Conservation (phyloP, 2,329 filamentous ascomycete species). For the Neocatenulostroma microsporum region DNA sequence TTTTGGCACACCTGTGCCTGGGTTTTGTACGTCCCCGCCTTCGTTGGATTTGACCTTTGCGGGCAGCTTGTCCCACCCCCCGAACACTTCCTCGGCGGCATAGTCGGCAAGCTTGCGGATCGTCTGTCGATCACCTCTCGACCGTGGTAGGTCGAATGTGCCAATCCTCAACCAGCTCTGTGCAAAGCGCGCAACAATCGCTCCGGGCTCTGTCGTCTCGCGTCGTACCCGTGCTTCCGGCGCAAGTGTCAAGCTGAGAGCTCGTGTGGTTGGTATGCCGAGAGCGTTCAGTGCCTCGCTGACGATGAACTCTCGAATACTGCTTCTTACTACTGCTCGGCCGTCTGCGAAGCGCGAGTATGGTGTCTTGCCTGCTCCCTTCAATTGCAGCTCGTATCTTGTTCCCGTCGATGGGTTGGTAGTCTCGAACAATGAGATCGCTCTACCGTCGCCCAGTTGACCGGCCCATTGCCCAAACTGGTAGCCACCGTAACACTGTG, state of each 20-base stretch:
- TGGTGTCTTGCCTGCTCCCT: constrained; percentile 86
- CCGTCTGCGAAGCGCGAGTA: constrained; percentile 97
- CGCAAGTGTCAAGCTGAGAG: constrained; percentile 70
- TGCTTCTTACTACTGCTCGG: constrained; percentile 83
- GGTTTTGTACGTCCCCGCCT: constrained; percentile 42
- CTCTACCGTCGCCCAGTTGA: constrained; percentile 87
- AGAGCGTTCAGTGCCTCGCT: constrained; percentile 84
- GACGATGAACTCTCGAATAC: constrained; percentile 88
- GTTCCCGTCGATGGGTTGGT: constrained; percentile 64
- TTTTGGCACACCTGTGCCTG: constrained; percentile 30
- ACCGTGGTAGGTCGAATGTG: constrained; percentile 88
- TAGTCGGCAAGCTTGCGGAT: constrained; percentile 72
- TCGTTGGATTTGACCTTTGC: constrained; percentile 43
- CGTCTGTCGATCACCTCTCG: constrained; percentile 67
- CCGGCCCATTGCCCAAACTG: constrained; percentile 78
- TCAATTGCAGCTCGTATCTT: constrained; percentile 86
- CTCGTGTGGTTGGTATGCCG: constrained; percentile 76
- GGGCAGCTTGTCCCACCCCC: constrained; percentile 79
- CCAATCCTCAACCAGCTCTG: constrained; percentile 87
- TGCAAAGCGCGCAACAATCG: constrained; percentile 86
- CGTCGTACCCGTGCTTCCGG: constrained; percentile 65
- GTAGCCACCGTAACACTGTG: constrained; percentile 88
- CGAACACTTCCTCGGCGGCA: constrained; percentile 77
- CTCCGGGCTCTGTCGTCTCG: constrained; percentile 78
- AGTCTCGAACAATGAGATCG: constrained; percentile 87